phyloP scores from a whole-genome alignment of 1,284 basidiomycete genomes.

The Tilletia indica region DNA sequence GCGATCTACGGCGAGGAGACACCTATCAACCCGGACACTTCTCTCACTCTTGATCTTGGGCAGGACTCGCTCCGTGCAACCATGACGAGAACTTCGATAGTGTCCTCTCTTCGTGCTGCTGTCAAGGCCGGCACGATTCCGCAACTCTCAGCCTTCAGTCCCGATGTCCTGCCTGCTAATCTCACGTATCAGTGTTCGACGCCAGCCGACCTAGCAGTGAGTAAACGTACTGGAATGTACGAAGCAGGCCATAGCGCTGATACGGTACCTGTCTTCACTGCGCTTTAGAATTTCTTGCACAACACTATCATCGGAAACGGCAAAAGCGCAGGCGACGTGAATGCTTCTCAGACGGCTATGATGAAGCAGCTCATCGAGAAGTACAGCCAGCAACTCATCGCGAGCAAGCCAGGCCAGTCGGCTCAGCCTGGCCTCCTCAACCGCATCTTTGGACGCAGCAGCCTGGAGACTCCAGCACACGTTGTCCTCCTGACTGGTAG shows the following conservation, averaged over 20 bases:
- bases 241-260: neutral
- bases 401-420: neutral
- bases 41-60: slow-evolving; percentile 1
- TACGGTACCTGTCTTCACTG: neutral
- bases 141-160: neutral
- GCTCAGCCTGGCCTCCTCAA: neutral
- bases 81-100: neutral
- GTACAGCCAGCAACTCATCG: neutral
- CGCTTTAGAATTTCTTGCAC: neutral
- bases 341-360: neutral
- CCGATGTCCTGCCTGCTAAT: neutral
- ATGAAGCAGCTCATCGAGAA: neutral
- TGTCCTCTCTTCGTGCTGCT: neutral
- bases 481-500: slow-evolving; percentile 5
- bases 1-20: slow-evolving; percentile 8
- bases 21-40: neutral
- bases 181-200: neutral
- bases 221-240: neutral
- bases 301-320: neutral
- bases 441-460: neutral
- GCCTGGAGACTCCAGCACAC: neutral
- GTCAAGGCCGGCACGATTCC: neutral
- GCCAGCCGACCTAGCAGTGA: neutral
- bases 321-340: neutral
- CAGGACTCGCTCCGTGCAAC: slow-evolving; percentile 15